Conservation (phyloP, 768 basidiomycete genomes). For the Russula abietina region DNA sequence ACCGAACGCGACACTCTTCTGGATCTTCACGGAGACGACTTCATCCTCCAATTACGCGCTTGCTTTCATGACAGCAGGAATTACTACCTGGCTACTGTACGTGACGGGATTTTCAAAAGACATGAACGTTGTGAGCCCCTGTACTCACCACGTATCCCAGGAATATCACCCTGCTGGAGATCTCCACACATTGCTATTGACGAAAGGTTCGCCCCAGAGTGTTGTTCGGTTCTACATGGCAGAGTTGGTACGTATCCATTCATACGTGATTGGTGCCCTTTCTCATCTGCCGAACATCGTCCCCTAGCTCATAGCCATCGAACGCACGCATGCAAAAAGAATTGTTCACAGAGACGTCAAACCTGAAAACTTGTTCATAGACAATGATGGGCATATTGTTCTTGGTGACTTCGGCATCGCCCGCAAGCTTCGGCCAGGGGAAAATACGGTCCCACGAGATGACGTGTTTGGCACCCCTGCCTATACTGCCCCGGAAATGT, state of each 20-base stretch:
- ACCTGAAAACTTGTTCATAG: conserved; percentile 21
- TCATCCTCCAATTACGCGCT: conserved; percentile 17
- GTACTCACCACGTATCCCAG: not conserved
- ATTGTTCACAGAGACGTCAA: conserved; percentile 20
- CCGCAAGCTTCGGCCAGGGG: conserved; percentile 7
- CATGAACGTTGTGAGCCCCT: too few relatives aligned
- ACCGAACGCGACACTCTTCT: conserved; percentile 17
- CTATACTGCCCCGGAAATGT: conserved; percentile 19
- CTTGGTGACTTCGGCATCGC: conserved; percentile 20
- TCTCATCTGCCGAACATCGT: not conserved
- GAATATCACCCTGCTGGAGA: conserved; percentile 22
- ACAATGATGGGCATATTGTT: conserved; percentile 19
- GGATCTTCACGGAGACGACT: conserved; percentile 19
- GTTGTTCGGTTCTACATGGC: conserved; percentile 23
- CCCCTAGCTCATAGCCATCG: conserved; percentile 15
- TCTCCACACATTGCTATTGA: conserved; percentile 12
- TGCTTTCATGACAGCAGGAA: conserved; percentile 21
- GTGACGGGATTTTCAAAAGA: not conserved
- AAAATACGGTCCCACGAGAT: conserved; percentile 3
- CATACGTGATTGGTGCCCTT: not conserved
- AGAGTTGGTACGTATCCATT: conserved; percentile 11
- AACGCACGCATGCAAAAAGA: conserved; percentile 14
- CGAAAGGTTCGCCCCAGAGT: conserved; percentile 6
- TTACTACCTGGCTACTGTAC: conserved; percentile 15
- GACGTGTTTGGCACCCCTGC: conserved; percentile 21